Evolutionary conservation across 768 basidiomycete genomes (phyloP), one percentile per base, ranked within the genome.

Genomic region (Mycena olivaceomarginata): DNA sequence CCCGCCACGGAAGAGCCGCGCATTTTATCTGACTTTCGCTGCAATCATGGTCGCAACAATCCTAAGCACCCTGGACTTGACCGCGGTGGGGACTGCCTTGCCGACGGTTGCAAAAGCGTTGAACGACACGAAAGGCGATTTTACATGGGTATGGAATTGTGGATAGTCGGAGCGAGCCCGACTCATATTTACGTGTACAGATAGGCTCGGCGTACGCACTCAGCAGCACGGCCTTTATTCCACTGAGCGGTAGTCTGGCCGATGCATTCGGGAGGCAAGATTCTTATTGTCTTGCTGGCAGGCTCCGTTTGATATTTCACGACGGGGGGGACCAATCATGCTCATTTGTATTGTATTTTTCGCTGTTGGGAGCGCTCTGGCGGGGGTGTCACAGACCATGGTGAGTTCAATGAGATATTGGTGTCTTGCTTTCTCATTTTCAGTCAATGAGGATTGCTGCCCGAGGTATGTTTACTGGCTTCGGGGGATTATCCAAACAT

Each of bases 141-240:
- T 74, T 64, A 75, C 56, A 9, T 80, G 80, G 80, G 77, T 79
- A 22, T 51, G 15, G 8, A 51, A 64, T 40, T 56, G n/a, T 41
- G 11, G 13, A 10, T 67, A 20, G 39, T 53, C 22, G 5, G 8
- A 12, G 37, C 5, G 4, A 25, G 20, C 25, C 11, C 7, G 18
- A 37, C 9, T 63, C 18, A 13, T 31, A 48, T 12, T 53, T n/a
- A 48, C 56, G 15, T 15, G 25, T 59, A 2, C 31, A 80, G 89
- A 80, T 90, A 41, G 89, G 86, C 11, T 81, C 85, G 3, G 86
- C 88, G 20, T 91, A 88, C 74, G 82, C 86, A 2, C 81, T 91
- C 10, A 76, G 86, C 16, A 84, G 84, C 15, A 88, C 89, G 11
- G 86, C 86, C 0, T 80, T 89, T 67, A 81, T 89, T n/a, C 87